phyloP scores from a whole-genome alignment of 352 stramenopile genomes.

The Pythium diclinum region DNA sequence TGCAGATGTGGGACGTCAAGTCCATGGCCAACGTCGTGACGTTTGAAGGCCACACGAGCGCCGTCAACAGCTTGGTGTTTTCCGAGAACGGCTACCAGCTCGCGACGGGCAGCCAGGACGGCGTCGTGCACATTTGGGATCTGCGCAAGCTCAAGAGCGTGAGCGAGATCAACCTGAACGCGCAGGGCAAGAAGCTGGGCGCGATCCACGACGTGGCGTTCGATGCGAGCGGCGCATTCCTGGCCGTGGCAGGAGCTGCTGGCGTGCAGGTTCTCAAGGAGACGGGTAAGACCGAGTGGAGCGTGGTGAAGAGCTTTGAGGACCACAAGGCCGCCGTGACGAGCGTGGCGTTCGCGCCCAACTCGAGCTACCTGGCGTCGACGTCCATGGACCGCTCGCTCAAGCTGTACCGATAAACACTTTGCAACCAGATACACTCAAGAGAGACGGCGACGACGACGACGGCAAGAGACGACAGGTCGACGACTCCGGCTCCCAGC shows the following conservation, averaged over 20 bases:
- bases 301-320: conserved; percentile 51
- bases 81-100: conserved; percentile 96
- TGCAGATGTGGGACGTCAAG: conserved; percentile 94
- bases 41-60: conserved; percentile 79
- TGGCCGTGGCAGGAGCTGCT: conserved; percentile 47
- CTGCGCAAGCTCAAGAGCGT: conserved; percentile 89
- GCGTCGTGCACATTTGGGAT: conserved; percentile 91
- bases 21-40: conserved; percentile 75
- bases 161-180: conserved; percentile 52
- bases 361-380: conserved; percentile 63
- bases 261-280: conserved; percentile 58
- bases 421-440: neutral
- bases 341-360: conserved; percentile 49
- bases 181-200: conserved; percentile 33
- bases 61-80: conserved; percentile 81
- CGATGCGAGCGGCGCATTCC: conserved; percentile 54
- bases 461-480: neutral
- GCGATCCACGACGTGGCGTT: conserved; percentile 56
- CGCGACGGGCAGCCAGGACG: conserved; percentile 74
- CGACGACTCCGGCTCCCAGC: no score
- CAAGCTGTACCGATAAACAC: conserved; percentile 64
- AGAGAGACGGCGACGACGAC: neutral
- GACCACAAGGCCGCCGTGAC: conserved; percentile 73
- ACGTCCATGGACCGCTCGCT: conserved; percentile 76
- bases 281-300: conserved; percentile 61